phyloP scores from a whole-genome alignment of 2,329 filamentous ascomycete species.

The Pseudogymnoascus sp. region DNA sequence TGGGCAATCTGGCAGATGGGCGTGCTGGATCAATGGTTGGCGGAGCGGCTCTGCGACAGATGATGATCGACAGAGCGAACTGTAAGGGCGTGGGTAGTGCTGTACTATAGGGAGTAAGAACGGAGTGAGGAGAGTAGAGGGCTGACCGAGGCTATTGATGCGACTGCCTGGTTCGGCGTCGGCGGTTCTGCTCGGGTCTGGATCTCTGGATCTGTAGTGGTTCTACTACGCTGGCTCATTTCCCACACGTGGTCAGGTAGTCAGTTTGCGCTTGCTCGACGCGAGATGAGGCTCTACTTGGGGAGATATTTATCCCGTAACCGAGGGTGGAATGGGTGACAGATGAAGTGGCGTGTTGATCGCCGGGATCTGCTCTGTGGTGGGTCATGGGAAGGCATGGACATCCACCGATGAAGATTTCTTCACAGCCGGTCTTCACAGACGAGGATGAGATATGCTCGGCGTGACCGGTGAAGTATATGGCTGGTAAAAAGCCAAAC shows the following conservation, averaged over 20 bases:
- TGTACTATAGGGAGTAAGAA: neutral
- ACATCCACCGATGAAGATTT: neutral
- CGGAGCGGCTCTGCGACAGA: slow-evolving; percentile 1
- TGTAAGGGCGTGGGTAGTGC: neutral
- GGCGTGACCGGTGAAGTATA: neutral
- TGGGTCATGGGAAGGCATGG: neutral
- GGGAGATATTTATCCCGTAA: neutral
- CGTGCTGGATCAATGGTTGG: neutral
- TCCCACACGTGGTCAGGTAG: neutral
- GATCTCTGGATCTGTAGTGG: neutral
- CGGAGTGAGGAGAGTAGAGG: neutral
- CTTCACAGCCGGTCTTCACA: neutral
- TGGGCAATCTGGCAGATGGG: slow-evolving; percentile 8
- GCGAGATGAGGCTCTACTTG: neutral
- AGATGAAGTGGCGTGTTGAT: slow-evolving; percentile 4
- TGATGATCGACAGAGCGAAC: neutral
- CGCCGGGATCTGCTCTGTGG: neutral
- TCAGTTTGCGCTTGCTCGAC: neutral
- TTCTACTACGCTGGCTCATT: neutral
- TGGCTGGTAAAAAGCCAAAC: neutral
- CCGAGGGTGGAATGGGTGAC: neutral
- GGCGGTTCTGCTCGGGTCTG: neutral
- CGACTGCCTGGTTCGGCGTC: neutral
- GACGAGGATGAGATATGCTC: neutral
- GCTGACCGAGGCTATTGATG: neutral